Percentiles rank a stretch among this genome's conserved stretches.
phyloP scores from a whole-genome alignment of 345 rosid genomes.

The Eucalyptus globulus region DNA sequence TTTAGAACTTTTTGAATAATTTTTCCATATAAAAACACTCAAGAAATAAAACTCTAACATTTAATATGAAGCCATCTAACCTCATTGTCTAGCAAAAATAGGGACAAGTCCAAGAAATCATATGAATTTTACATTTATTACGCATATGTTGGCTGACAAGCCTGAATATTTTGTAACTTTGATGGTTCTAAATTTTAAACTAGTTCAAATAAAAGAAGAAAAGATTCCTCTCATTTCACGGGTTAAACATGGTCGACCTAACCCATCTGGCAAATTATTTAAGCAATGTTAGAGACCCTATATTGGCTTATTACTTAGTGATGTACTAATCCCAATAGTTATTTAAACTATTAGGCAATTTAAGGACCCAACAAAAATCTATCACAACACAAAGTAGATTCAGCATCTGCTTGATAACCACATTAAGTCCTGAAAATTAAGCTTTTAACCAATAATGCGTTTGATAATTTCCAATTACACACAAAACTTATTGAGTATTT shows the following conservation, averaged over 20 bases:
- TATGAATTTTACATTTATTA: neutral
- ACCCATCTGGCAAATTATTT: neutral
- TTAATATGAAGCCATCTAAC: neutral
- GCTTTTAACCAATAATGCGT: neutral
- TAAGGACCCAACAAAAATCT: neutral
- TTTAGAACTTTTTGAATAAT: no score
- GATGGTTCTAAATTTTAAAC: neutral
- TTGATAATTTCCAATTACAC: neutral
- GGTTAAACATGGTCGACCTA: neutral
- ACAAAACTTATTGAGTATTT: neutral
- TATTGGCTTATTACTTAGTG: neutral
- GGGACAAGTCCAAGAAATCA: neutral
- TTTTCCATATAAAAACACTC: neutral
- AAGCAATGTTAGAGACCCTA: neutral
- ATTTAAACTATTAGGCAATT: neutral
- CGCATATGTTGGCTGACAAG: neutral
- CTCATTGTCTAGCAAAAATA: neutral
- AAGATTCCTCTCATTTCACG: neutral
- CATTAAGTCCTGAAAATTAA: neutral
- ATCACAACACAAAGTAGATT: neutral
- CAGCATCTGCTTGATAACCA: neutral
- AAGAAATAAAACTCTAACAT: neutral
- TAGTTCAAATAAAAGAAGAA: neutral
- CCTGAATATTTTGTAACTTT: neutral
- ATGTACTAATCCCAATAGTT: neutral